phyloP scores from a whole-genome alignment of 768 basidiomycete genomes.

The Kwoniella mangroviensis region DNA sequence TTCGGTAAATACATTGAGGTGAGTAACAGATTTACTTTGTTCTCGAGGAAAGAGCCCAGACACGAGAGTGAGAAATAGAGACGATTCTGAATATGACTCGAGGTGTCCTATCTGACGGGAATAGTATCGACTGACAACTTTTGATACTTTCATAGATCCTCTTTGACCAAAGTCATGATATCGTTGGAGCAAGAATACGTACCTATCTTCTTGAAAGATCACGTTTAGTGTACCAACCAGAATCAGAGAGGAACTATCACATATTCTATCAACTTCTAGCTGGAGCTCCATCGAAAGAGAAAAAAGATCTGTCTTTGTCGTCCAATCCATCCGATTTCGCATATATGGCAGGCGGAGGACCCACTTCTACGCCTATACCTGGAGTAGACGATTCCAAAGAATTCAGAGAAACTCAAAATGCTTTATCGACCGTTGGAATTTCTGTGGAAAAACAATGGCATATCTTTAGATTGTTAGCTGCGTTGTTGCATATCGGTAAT shows the following conservation, averaged over 20 bases:
- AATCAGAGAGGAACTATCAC: constrained; percentile 97
- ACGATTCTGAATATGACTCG: not conserved
- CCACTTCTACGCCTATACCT: constrained; percentile 78
- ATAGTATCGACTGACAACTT: not conserved
- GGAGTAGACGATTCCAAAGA: constrained; percentile 97
- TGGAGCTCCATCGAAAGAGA: constrained; percentile 91
- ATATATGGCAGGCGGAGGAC: constrained; percentile 91
- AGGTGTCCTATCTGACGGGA: not conserved
- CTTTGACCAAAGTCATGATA: constrained; percentile 93
- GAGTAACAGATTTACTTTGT: constrained; percentile 37
- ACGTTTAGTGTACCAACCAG: constrained; percentile 94
- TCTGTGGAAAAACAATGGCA: constrained; percentile 95
- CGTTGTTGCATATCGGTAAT: constrained; percentile 95
- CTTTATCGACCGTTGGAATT: constrained; percentile 94
- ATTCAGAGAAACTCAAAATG: constrained; percentile 89
- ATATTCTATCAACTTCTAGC: constrained; percentile 99
- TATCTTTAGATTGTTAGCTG: constrained; percentile 90
- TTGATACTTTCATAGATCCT: constrained; percentile 69
- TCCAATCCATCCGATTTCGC: constrained; percentile 83
- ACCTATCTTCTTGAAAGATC: constrained; percentile 98
- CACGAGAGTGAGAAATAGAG: not conserved
- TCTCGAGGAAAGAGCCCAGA: not conserved
- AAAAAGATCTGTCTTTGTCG: constrained; percentile 91
- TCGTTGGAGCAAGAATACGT: constrained; percentile 97
- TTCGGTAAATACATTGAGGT: constrained; percentile 99